These are phyloP conservation scores for Aspergillus ellipticus DNA, from an alignment of 495 filamentous ascomycete genomes.

Conservation along the genomic window DNA sequence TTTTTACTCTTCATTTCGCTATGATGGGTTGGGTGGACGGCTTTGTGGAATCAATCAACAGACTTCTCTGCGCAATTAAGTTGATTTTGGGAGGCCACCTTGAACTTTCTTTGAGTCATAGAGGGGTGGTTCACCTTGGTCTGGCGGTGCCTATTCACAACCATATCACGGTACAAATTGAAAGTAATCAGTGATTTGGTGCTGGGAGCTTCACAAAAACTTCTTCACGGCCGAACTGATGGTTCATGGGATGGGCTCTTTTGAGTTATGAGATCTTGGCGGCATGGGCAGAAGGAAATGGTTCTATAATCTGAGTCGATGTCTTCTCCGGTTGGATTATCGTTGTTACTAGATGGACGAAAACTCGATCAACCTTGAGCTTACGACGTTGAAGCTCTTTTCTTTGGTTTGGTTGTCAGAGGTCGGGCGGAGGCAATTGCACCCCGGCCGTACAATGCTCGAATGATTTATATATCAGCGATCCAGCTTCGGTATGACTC, in stretches of 20 bases:
- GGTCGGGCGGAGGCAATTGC: slow-evolving; percentile 6
- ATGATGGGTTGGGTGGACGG: not conserved
- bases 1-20: slow-evolving; percentile 2
- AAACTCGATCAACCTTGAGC: slow-evolving; percentile 9
- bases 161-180: not conserved
- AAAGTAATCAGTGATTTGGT: not conserved
- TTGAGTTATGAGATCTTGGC: slow-evolving; percentile 9
- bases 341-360: slow-evolving; percentile 13
- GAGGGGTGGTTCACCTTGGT: not conserved
- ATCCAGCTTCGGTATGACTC: slow-evolving; percentile 17
- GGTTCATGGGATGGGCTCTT: slow-evolving; percentile 13
- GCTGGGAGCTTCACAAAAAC: not conserved
- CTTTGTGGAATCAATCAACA: not conserved
- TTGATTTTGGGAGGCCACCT: not conserved
- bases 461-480: slow-evolving; percentile 14
- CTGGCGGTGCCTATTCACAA: not conserved
- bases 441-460: slow-evolving; percentile 9
- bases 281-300: slow-evolving; percentile 4
- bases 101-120: not conserved
- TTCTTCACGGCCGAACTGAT: slow-evolving; percentile 6
- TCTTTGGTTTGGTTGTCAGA: slow-evolving; percentile 3
- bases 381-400: slow-evolving; percentile 5
- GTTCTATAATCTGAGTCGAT: slow-evolving; percentile 12
- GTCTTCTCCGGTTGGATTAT: slow-evolving; percentile 10
- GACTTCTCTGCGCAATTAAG: not conserved